phyloP scores from a whole-genome alignment of 2,329 filamentous ascomycete genomes.

The Colletotrichum sp. region DNA sequence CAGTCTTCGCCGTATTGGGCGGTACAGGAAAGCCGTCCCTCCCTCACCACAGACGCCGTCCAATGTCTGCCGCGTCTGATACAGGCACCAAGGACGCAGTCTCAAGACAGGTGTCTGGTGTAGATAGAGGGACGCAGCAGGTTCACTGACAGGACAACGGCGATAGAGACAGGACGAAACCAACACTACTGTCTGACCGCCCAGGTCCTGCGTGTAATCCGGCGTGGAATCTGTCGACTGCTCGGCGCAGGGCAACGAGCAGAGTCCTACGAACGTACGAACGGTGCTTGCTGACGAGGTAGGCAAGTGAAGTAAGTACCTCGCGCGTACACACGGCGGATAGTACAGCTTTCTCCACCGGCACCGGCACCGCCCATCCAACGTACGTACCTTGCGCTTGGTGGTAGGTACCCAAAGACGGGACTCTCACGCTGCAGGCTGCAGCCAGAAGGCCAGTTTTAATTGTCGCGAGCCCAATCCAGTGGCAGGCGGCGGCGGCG shows the following conservation, averaged over 20 bases:
- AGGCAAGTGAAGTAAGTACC: not conserved
- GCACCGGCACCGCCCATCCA: not conserved
- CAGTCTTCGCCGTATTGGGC: not conserved
- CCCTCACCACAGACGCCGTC: not conserved
- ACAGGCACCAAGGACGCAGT: not conserved
- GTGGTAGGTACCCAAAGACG: not conserved
- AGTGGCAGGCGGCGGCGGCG: not conserved
- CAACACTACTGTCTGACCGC: not conserved
- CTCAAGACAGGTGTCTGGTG: not conserved
- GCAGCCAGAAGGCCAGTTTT: not conserved
- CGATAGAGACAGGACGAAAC: conserved; percentile 3
- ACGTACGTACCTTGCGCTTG: not conserved
- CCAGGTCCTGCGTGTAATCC: not conserved
- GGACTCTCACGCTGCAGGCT: not conserved
- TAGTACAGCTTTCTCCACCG: not conserved
- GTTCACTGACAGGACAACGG: not conserved
- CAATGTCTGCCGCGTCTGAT: not conserved
- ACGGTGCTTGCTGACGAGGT: not conserved
- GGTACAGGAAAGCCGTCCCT: not conserved
- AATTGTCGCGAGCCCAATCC: not conserved
- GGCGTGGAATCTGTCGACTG: not conserved
- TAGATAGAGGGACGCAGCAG: not conserved
- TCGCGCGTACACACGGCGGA: not conserved
- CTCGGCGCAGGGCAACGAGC: not conserved
- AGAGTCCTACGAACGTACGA: not conserved